Evolutionary conservation across 2,329 filamentous ascomycete species (phyloP), one percentile per base, ranked within the genome.

Genomic region (Sclerotiophoma versabilis): DNA sequence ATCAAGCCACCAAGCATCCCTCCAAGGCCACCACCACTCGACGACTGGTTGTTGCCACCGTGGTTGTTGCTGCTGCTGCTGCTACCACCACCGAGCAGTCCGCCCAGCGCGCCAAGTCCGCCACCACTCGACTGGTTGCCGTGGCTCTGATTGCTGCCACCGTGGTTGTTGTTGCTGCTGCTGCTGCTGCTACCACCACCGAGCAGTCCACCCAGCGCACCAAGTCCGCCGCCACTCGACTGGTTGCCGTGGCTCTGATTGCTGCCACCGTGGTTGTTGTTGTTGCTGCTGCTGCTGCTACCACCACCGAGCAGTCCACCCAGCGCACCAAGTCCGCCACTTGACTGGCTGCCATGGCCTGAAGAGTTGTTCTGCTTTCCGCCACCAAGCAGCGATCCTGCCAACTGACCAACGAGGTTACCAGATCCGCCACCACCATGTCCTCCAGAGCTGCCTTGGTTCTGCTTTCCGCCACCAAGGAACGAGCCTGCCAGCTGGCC

Each of bases 401-500:
- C 86, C 77, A 71, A 84, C 75, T 79, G 86, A 80, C 65, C 87
- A 74, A 67, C 81, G 65, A 74, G 76, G 33, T 73, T 72, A 11
- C 73, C 70, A 11, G 70, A 70, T 25, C 77, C 73, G 22, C 73
- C 68, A 19, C 70, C 47, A 26, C 75, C 49, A n/a, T 66, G 60
- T n/a, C 64, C 57, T 26, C 65, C 61, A 39, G 61, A 61, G 44
- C 70, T 63, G 27, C 68, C 64, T 33, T 73, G 67, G 14, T 65
- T 65, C 47, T 72, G 71, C 61, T 76, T 76, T 6, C 67, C 68
- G 34, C 62, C 72, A 29, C 62, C 74, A n/a, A 69, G 73, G 58
- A 72, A 81, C 6, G 65, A 66, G 78, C 66, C 85, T 77, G 69
- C 86, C 77, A 70, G 86, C 74, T 78, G 87, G 81, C 64, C 86